Conservation (phyloP, 2,329 filamentous ascomycete species). For the Corynespora cassiicola region DNA sequence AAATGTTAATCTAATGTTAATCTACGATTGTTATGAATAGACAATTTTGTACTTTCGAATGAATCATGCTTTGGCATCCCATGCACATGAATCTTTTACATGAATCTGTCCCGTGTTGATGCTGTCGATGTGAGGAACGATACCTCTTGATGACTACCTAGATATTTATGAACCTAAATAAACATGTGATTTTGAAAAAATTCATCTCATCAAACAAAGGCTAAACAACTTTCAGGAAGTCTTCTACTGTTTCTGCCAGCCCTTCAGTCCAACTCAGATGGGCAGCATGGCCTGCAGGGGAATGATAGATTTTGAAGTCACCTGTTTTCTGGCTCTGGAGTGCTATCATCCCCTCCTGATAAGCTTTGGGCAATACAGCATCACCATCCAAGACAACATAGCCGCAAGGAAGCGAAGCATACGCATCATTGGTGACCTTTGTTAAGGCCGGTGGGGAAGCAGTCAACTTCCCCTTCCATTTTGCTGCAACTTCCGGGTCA, state of each 20-base stretch:
- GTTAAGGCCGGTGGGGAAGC: conserved; percentile 8
- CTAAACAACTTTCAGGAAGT: no score
- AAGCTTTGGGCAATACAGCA: conserved; percentile 8
- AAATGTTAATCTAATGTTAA: no score
- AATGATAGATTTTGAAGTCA: conserved; percentile 9
- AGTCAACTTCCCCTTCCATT: conserved; percentile 10
- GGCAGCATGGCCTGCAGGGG: background rate
- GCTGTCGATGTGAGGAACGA: no score
- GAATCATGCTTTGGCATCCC: no score
- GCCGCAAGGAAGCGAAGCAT: conserved; percentile 10
- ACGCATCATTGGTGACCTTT: conserved; percentile 13
- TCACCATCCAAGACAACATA: conserved; percentile 11
- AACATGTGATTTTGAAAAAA: no score
- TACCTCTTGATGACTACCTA: no score
- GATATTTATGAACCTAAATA: no score
- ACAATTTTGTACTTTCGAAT: no score
- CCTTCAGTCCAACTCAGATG: conserved; percentile 4
- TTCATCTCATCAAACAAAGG: no score
- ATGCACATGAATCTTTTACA: no score
- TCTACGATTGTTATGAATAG: no score
- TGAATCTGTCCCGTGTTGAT: no score
- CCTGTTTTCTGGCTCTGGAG: conserved; percentile 12
- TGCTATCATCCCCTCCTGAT: conserved; percentile 9
- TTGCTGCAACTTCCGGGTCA: conserved; percentile 4
- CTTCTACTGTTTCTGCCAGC: background rate